A percentile compares a stretch with the other conserved stretches of the same genome.
phyloP scores from a whole-genome alignment of 176 grass and related monocot genomes.

The Themeda triandra region DNA sequence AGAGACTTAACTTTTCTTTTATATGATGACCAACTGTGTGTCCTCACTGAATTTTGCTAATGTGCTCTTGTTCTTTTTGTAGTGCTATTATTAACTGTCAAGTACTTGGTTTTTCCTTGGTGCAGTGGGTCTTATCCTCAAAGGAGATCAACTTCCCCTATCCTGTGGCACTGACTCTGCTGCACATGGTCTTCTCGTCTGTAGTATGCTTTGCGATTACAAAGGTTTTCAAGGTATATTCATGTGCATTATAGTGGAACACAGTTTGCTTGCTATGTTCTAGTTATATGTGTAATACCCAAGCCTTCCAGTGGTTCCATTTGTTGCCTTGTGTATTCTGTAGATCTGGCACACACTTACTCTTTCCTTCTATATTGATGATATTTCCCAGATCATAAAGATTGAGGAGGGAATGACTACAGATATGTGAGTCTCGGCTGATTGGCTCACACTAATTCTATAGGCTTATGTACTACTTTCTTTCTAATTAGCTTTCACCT shows the following conservation, averaged over 20 bases:
- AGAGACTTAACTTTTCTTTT: neutral
- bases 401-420: constrained; percentile 92
- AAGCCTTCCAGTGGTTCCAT: neutral
- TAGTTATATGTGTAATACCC: neutral
- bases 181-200: constrained; percentile 98
- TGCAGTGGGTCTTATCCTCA: constrained; percentile 94
- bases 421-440: constrained; percentile 74
- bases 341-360: constrained; percentile 29
- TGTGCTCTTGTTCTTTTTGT: neutral
- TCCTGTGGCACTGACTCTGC: constrained; percentile 93
- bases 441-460: constrained; percentile 18
- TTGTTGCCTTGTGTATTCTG: constrained; percentile 2
- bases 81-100: constrained; percentile 27
- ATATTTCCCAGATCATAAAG: constrained; percentile 86
- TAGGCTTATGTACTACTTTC: constrained; percentile 9
- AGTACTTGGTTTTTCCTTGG: constrained; percentile 23
- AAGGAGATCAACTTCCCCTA: constrained; percentile 98
- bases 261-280: neutral
- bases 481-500: neutral
- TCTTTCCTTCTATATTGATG: constrained; percentile 33
- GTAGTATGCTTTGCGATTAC: constrained; percentile 81
- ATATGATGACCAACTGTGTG: neutral
- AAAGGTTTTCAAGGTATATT: constrained; percentile 93
- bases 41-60: neutral
- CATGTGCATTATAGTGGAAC: neutral